Evolutionary conservation across 495 filamentous ascomycete genomes (phyloP), one percentile per base, ranked within the genome.

Genomic region (Neurospora tetrasperma): DNA sequence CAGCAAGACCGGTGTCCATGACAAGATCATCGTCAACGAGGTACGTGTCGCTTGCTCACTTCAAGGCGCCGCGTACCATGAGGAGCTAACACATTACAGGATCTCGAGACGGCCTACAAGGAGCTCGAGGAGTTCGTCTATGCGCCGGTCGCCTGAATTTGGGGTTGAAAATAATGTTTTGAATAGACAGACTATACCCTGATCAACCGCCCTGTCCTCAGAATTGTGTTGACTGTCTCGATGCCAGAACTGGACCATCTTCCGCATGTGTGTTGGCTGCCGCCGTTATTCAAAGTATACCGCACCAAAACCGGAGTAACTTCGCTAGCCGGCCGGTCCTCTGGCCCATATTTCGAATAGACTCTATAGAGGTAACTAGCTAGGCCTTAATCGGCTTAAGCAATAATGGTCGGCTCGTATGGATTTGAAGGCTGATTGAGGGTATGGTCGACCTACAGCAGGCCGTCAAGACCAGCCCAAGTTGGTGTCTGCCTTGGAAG

Each of bases 21-120:
- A 98, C 76, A 88, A 89, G 82, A 89, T 93, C 71, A 89, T 99
- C 74, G 90, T 97, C 42, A 99, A 99, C 78, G 91, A 96, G 80
- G 78, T 80, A 69, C 69, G 76, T 73, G 54, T 35, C 23, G 3
- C 16, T n/a, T n/a, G 14, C 62, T 69, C 23, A 18, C 20, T 41
- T n/a, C 9, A 8, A 31, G 42, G 31, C 31, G 8, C 54, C 5
- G 2, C 27, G 10, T 20, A 27, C 4, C 27, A 27, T 12, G 20
- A 27, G 4, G 14, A 20, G 20, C 40, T 62, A n/a, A 73, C 42
- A 40, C 20, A 23, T 8, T 35, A 5, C 42, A 80, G 77, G 89
- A 97, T 77, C 80, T 98, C 75, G 93, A 97, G 73, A 89, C 81
- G 76, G 93, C 96, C 3, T 98, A 93, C 83, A 80, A 82, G 75